Evolutionary conservation across 495 filamentous ascomycete genomes (phyloP).

Genomic region (Penicillium simplicissimum): DNA sequence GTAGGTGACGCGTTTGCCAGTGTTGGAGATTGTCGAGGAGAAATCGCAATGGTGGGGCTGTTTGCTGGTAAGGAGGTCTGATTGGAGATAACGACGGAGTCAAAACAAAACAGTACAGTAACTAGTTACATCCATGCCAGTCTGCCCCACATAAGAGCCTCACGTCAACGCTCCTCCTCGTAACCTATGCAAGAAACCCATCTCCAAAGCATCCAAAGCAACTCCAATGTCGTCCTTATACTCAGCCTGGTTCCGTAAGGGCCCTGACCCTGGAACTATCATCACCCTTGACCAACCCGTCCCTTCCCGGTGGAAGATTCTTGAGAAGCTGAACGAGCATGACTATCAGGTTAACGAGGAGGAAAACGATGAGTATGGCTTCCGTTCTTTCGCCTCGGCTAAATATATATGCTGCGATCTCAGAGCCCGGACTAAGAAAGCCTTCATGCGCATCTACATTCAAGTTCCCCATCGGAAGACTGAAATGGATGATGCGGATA

Average conservation of each 20-base stretch:
- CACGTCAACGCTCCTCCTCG: not conserved
- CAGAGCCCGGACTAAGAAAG: not conserved
- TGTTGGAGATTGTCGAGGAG: slow-evolving; percentile 3
- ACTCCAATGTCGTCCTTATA: not conserved
- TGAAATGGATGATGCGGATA: slow-evolving; percentile 5
- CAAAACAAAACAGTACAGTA: not conserved
- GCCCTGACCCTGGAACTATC: not conserved
- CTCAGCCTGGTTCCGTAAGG: not conserved
- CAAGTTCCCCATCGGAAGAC: slow-evolving; percentile 6
- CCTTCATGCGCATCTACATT: slow-evolving; percentile 15
- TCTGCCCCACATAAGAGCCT: not conserved
- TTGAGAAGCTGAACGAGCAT: slow-evolving; percentile 1
- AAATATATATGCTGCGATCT: not conserved
- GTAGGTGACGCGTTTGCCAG: not conserved
- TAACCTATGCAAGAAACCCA: slow-evolving; percentile 1
- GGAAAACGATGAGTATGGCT: not conserved
- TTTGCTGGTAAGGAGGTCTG: slow-evolving; percentile 2
- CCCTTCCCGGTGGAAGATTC: not conserved
- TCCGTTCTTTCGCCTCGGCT: not conserved
- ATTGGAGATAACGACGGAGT: too few relatives aligned
- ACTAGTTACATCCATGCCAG: too few relatives aligned
- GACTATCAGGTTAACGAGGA: not conserved
- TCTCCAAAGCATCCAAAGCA: not conserved
- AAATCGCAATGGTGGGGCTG: slow-evolving; percentile 7
- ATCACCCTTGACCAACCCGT: not conserved